phyloP scores from a whole-genome alignment of 257 asterid species.

The Nicotiana tabacum region DNA sequence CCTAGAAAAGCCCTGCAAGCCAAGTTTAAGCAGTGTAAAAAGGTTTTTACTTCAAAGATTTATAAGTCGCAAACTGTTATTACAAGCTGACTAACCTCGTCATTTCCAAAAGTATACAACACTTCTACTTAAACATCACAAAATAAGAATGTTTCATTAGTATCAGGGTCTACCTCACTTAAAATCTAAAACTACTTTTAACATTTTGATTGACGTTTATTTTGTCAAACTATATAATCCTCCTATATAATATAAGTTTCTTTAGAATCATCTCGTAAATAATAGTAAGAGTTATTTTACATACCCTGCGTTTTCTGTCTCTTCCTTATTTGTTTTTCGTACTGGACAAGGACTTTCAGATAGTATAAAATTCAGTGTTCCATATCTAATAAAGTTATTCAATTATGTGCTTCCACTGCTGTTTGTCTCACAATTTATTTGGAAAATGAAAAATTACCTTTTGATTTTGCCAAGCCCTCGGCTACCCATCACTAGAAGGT shows the following conservation, averaged over 20 bases:
- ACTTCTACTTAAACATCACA: not conserved
- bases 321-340: no score
- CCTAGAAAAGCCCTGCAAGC: slow-evolving; percentile 47
- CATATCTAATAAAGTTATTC: no score
- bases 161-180: not conserved
- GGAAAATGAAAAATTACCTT: slow-evolving; percentile 23
- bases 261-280: no score
- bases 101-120: not conserved
- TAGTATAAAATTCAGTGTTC: no score
- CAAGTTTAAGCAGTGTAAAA: not conserved
- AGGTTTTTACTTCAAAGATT: not conserved
- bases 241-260: no score
- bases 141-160: not conserved
- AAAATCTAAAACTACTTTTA: not conserved
- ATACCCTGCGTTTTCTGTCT: no score
- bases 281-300: no score
- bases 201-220: not conserved
- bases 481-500: slow-evolving; percentile 49
- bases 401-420: not conserved
- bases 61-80: not conserved
- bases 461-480: slow-evolving; percentile 58
- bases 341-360: no score
- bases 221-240: no score
- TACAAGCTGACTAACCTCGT: not conserved
- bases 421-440: not conserved